These are phyloP conservation scores for Metschnikowia amazonensis DNA, from an alignment of 805 yeast species.

Conservation along the genomic window DNA sequence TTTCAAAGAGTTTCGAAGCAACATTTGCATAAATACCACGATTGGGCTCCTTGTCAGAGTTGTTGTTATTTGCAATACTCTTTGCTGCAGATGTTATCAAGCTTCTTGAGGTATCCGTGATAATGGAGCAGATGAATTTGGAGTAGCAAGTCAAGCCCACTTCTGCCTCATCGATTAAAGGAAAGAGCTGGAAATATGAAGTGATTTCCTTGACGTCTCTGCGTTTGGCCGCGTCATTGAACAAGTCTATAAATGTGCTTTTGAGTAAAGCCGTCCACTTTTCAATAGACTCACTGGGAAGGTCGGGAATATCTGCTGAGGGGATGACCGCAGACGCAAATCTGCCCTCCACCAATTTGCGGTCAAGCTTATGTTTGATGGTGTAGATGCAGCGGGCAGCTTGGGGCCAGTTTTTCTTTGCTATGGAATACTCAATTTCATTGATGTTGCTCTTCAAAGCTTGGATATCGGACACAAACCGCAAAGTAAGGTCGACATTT, in stretches of 20 bases:
- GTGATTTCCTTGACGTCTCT: constrained; percentile 71
- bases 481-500: constrained; percentile 57
- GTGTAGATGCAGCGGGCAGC: constrained; percentile 67
- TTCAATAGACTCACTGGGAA: constrained; percentile 55
- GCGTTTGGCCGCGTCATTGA: constrained; percentile 62
- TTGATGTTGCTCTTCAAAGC: constrained; percentile 61
- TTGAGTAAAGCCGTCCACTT: constrained; percentile 61
- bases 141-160: constrained; percentile 80
- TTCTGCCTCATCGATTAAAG: constrained; percentile 69
- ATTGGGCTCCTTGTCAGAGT: constrained; percentile 23
- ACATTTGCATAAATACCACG: constrained; percentile 58
- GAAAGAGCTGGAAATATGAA: constrained; percentile 79
- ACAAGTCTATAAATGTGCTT: constrained; percentile 54
- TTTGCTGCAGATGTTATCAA: constrained; percentile 44
- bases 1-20: constrained; percentile 70
- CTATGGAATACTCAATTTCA: constrained; percentile 66
- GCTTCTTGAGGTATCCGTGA: constrained; percentile 71
- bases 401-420: constrained; percentile 63
- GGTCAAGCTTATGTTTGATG: constrained; percentile 46
- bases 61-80: constrained; percentile 1
- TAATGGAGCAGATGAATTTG: constrained; percentile 77
- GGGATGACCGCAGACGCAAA: constrained; percentile 84
- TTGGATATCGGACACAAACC: constrained; percentile 63
- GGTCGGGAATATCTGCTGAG: constrained; percentile 76
- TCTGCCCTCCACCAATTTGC: constrained; percentile 50